Conservation (phyloP, 176 grass and related monocot species). For the Bonia amplexicaulis region DNA sequence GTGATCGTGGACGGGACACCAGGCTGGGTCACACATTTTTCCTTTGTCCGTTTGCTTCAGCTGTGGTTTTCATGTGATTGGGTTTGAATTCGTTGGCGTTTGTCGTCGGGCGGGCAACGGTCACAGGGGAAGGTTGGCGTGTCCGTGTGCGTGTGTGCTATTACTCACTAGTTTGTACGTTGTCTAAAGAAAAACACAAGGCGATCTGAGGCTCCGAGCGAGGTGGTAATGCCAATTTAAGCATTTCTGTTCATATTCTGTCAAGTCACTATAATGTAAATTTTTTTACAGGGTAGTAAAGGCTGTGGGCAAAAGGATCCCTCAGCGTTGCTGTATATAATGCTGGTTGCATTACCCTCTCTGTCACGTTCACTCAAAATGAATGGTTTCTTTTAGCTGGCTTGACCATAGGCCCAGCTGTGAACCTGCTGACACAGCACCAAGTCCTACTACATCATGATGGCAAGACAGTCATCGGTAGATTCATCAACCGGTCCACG, state of each 20-base stretch:
- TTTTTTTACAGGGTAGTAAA: neutral
- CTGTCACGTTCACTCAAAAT: neutral
- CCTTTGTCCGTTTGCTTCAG: conserved; percentile 2
- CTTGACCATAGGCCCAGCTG: too few relatives aligned
- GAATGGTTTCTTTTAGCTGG: too few relatives aligned
- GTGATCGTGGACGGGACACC: neutral
- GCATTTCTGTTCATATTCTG: neutral
- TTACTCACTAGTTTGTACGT: neutral
- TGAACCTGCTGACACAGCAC: too few relatives aligned
- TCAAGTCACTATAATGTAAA: neutral
- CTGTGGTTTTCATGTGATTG: conserved; percentile 36
- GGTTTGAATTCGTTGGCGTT: conserved; percentile 21
- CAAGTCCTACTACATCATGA: too few relatives aligned
- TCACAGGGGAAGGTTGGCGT: neutral
- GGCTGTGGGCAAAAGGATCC: neutral
- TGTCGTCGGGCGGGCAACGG: conserved; percentile 27
- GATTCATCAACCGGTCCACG: too few relatives aligned
- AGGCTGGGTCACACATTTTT: conserved; percentile 19
- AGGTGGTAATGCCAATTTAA: conserved; percentile 26
- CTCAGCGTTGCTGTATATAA: neutral
- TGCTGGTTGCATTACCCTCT: neutral
- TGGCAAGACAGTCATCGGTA: too few relatives aligned
- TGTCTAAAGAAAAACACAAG: neutral
- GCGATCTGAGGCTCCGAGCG: neutral
- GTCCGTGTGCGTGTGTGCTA: neutral